Conservation (phyloP, 2,329 filamentous ascomycete genomes). For the Exophiala aquamarina region DNA sequence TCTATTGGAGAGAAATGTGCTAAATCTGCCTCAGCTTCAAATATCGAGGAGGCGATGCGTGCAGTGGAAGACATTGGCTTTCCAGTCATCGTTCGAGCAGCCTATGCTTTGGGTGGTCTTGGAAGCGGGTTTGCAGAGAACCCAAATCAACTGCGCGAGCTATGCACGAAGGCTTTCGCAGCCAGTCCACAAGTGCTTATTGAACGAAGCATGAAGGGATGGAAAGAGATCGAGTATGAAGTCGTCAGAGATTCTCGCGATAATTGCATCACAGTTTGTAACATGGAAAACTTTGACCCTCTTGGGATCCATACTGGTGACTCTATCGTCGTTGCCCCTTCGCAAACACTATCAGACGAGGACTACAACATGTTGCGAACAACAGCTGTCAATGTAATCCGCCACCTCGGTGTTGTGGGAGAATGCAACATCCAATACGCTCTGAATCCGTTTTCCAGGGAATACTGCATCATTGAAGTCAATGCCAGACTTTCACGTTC, state of each 20-base stretch:
- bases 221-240: constrained; percentile 99
- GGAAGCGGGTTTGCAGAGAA: constrained; percentile 95
- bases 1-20: constrained; percentile 97
- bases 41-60: constrained; percentile 80
- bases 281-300: constrained; percentile 99
- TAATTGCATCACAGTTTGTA: constrained; percentile 99
- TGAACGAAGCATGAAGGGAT: constrained; percentile 98
- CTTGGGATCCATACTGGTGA: constrained; percentile 97
- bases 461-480: constrained; percentile 99
- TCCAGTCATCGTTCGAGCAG: constrained; percentile 94
- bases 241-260: constrained; percentile 93
- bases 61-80: constrained; percentile 90
- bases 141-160: constrained; percentile 74
- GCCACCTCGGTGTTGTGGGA: constrained; percentile 93
- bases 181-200: constrained; percentile 95
- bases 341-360: constrained; percentile 92
- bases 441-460: constrained; percentile 87
- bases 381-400: constrained; percentile 94
- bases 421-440: constrained; percentile 99
- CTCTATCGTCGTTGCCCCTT: constrained; percentile 96
- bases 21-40: constrained; percentile 91
- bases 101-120: constrained; percentile 91
- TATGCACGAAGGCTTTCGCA: constrained; percentile 93
- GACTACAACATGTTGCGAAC: constrained; percentile 99
- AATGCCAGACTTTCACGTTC: constrained; percentile 95